phyloP scores from a whole-genome alignment of 495 filamentous ascomycete genomes.

The Penicillium turbatum region DNA sequence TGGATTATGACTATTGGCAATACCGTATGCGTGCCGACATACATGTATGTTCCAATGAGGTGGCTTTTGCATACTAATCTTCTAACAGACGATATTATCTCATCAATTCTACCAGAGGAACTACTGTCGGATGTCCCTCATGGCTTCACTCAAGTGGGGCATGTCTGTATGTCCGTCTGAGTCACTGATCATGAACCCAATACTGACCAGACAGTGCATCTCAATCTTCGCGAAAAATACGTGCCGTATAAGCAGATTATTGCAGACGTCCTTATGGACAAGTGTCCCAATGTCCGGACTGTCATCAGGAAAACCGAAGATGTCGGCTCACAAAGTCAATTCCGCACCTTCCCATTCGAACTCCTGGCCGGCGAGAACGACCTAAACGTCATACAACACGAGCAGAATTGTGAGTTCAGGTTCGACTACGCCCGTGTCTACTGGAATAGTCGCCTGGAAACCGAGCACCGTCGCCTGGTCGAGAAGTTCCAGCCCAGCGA shows the following conservation, averaged over 20 bases:
- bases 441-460: slow-evolving; percentile 90
- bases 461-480: slow-evolving; percentile 80
- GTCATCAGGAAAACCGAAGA: slow-evolving; percentile 95
- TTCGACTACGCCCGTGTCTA: slow-evolving; percentile 76
- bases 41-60: neutral
- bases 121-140: slow-evolving; percentile 72
- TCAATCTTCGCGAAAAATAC: slow-evolving; percentile 82
- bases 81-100: slow-evolving; percentile 70
- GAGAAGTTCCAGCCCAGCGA: slow-evolving; percentile 75
- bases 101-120: slow-evolving; percentile 66
- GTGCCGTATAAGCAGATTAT: slow-evolving; percentile 80
- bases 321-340: slow-evolving; percentile 79
- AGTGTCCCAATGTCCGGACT: slow-evolving; percentile 72
- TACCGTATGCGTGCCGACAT: slow-evolving; percentile 53
- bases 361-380: slow-evolving; percentile 77
- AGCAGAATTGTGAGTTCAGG: slow-evolving; percentile 46
- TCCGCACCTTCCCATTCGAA: slow-evolving; percentile 90
- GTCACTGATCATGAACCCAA: neutral
- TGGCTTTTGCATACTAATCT: neutral
- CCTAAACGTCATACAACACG: slow-evolving; percentile 68
- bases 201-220: slow-evolving; percentile 54
- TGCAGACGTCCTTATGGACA: slow-evolving; percentile 79
- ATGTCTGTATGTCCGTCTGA: slow-evolving; percentile 60
- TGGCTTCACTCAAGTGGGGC: slow-evolving; percentile 82
- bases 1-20: slow-evolving; percentile 84